Conservation (phyloP, 1,284 basidiomycete genomes). For the Clitocybe nebularis region DNA sequence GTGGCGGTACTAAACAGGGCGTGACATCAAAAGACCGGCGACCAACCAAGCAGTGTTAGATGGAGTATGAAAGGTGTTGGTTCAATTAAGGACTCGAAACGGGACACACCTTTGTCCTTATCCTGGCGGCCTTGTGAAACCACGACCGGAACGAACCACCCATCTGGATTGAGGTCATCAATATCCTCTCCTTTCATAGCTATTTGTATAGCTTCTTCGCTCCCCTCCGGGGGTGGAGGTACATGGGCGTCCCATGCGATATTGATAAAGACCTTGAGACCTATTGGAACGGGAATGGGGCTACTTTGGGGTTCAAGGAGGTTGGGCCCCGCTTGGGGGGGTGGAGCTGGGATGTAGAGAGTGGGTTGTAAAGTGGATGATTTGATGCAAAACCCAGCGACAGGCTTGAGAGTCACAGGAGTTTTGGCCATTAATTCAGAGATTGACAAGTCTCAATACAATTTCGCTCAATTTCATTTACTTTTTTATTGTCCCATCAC, state of each 20-base stretch:
- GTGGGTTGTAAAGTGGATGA: slow-evolving; percentile 39
- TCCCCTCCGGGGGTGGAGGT: slow-evolving; percentile 58
- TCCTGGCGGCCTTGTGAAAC: slow-evolving; percentile 62
- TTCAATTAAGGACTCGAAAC: background rate
- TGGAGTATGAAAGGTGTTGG: background rate
- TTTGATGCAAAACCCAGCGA: slow-evolving; percentile 61
- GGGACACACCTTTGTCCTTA: slow-evolving; percentile 58
- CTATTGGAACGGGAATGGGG: slow-evolving; percentile 36
- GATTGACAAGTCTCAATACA: background rate
- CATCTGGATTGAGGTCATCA: slow-evolving; percentile 31
- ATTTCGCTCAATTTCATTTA: slow-evolving; percentile 2
- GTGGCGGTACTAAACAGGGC: no score
- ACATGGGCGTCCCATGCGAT: slow-evolving; percentile 64
- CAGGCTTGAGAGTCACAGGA: slow-evolving; percentile 45
- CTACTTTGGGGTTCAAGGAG: slow-evolving; percentile 26
- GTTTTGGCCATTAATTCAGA: slow-evolving; percentile 18
- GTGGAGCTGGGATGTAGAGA: slow-evolving; percentile 24
- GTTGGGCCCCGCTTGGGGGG: slow-evolving; percentile 15
- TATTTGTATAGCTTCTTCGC: slow-evolving; percentile 49
- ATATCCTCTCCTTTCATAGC: slow-evolving; percentile 51
- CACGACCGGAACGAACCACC: slow-evolving; percentile 68
- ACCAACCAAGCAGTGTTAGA: no score
- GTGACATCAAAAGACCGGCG: no score
- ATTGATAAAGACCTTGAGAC: slow-evolving; percentile 68
- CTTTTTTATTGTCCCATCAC: no score